Base-by-base conservation (phyloP, 169 alveolate species). In the Plasmodium vinckei region DNA sequence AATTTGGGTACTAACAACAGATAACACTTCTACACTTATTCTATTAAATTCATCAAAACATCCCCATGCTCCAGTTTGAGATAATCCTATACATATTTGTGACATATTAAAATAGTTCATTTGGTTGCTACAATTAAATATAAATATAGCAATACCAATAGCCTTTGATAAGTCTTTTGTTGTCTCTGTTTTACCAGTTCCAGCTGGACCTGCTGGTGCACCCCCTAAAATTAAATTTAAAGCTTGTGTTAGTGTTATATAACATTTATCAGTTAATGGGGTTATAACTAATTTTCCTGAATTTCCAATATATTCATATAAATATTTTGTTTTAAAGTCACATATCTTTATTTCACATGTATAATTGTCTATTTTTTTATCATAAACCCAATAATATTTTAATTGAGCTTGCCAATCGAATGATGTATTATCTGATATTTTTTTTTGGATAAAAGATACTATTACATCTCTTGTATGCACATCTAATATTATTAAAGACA, bases 141-240 rank as follows among this genome's bases (percentile, higher is more conserved):
- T 99, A 61, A 98, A 96, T 90, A 99, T 98, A 61, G 96, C 96
- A 91, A 95, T 96, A n/a, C 99, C 99, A 60, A 98, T 92, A 9
- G 97, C 96, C 92, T 98, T 98, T 19, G 99, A 99, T 79, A 98
- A 93, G 94, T 98, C 99, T 94, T 98, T 98, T 63, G 98, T 97
- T 3, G 98, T 94, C 94, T 98, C 99, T 2, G 99, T 98, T 92
- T 98, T 98, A 15, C 99, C 99, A 1, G 99, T 98, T 3, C 99
- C 99, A 4, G 99, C 99, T 10, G 99, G 99, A 1, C 99, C 99
- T 1, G 99, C 99, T n/a, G 98, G 97, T 23, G 98, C 94, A 57
- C 99, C 99, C 56, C 99, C 99, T 95, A 97, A 94, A 47, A 94
- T 95, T 49, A 97, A 87, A 72, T 97, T 95, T 51, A 98, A 94